Conservation (phyloP, 2,329 filamentous ascomycete genomes). For the Aphanocladium album region DNA sequence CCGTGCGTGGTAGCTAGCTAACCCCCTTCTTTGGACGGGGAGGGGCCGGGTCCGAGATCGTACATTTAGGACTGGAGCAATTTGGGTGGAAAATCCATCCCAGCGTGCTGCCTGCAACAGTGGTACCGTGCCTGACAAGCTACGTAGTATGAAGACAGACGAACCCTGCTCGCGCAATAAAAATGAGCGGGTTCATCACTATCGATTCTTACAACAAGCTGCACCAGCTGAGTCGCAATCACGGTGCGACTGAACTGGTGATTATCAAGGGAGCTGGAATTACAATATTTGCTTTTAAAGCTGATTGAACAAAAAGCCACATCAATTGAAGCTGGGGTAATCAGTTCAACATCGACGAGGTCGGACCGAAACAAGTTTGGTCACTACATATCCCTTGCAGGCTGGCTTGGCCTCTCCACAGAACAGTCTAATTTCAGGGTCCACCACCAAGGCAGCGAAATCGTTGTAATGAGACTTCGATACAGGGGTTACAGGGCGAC, state of each 20-base stretch:
- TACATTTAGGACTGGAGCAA: not conserved
- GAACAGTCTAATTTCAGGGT: conserved; percentile 8
- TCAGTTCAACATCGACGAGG: not conserved
- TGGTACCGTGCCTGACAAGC: not conserved
- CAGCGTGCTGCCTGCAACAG: not conserved
- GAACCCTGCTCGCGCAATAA: not conserved
- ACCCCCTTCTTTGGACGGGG: not conserved
- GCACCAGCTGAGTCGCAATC: no score
- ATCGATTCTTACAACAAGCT: not conserved
- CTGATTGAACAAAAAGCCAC: not conserved
- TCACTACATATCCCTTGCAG: not conserved
- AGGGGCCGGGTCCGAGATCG: not conserved
- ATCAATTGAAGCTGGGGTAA: not conserved
- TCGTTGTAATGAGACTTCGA: not conserved
- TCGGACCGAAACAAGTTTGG: not conserved
- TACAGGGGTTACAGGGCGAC: not conserved
- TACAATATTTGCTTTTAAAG: not conserved
- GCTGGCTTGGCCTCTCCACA: not conserved
- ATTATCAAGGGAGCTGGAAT: not conserved
- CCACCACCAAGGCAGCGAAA: conserved; percentile 3
- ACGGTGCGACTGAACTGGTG: not conserved
- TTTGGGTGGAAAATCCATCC: not conserved
- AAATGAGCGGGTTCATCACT: not conserved
- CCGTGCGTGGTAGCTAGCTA: not conserved
- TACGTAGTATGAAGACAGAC: not conserved